A percentile compares a stretch with the other conserved stretches of the same genome.
phyloP scores from a whole-genome alignment of 1,284 basidiomycete species.

The Sphagnurus paluster region DNA sequence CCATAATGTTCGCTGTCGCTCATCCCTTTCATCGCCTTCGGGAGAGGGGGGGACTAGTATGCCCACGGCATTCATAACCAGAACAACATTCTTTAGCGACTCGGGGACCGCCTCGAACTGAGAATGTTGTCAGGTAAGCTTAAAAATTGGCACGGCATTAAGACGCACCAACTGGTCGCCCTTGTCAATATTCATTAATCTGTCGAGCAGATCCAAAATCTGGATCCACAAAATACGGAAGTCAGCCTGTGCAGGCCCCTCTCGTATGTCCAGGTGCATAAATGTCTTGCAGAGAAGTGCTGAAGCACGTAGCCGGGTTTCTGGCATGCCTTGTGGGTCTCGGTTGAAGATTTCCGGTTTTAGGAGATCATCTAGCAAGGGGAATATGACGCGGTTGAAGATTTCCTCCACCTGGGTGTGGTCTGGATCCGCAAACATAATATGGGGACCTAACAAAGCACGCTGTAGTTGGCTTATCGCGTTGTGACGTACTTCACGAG shows the following conservation, averaged over 20 bases:
- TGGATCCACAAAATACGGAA: constrained; percentile 86
- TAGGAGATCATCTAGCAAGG: constrained; percentile 88
- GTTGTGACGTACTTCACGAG: constrained; percentile 82
- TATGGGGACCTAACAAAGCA: constrained; percentile 79
- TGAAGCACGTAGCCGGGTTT: constrained; percentile 86
- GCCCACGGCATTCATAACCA: constrained; percentile 92
- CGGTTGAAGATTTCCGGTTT: constrained; percentile 80
- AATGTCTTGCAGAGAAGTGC: constrained; percentile 93
- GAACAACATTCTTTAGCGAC: constrained; percentile 93
- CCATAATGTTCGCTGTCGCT: constrained; percentile 81
- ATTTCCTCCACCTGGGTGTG: constrained; percentile 75
- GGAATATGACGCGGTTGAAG: constrained; percentile 91
- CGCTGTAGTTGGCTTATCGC: constrained; percentile 88
- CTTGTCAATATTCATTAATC: constrained; percentile 84
- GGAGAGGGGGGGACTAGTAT: constrained; percentile 66
- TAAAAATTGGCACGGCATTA: neutral
- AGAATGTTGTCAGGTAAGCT: constrained; percentile 15
- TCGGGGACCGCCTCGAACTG: constrained; percentile 95
- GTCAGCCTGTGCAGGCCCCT: constrained; percentile 65
- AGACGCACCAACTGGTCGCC: constrained; percentile 81
- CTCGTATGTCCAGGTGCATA: constrained; percentile 86
- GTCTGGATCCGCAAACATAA: constrained; percentile 57
- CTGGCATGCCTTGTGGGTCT: constrained; percentile 86
- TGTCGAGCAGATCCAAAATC: constrained; percentile 89
- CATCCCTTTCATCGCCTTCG: constrained; percentile 54